Evolutionary conservation across 352 stramenopile species (phyloP), one percentile per base, ranked within the genome.

Genomic region (Phytophthora brassicae): DNA sequence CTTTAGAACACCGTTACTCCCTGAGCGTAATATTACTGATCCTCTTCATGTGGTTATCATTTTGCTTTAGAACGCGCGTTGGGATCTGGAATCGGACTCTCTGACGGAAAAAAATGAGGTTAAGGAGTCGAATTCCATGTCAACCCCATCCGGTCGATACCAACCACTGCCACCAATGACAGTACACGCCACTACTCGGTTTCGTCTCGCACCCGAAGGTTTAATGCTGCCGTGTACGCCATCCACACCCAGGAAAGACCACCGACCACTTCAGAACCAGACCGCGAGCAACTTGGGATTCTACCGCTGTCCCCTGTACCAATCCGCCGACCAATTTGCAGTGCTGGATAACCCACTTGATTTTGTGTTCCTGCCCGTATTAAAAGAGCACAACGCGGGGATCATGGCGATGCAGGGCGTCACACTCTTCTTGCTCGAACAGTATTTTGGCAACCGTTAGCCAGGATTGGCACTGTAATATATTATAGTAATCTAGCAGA

Each of bases 281-380:
- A 22, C 24, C 1, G 38, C 22, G 39, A 22, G 38, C 36, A 56
- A 46, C 4, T 43, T 58, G 31, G 46, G 49, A 16, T 82, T 76
- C 42, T 82, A 74, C 45, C 59, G 56, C 3, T 88, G 78, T 28
- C 78, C 78, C 7, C 54, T 88, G 7, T 88, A 74, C 47, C 33
- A 61, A 16, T 74, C 57, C 1, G 56, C 62, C 9, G 41, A 46
- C 16, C 69, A 77, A 17, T 60, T 73, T 11, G 39, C 42, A 4
- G 16, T 22, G 13, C 55, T 83, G 14, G 64, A 77, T 26, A 55
- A 64, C 0, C 78, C 78, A 2, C 28, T 86, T n/a, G 64, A 64
- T 31, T 77, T 60, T 48, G 36, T 88, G 1, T 66, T 68, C 39
- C 36, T 82, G 29, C 76, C 74, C 28, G 31, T 69, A 2, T 31